Evolutionary conservation across 75 land plant genomes (phyloP).

Genomic region (Cunninghamia lanceolata): DNA sequence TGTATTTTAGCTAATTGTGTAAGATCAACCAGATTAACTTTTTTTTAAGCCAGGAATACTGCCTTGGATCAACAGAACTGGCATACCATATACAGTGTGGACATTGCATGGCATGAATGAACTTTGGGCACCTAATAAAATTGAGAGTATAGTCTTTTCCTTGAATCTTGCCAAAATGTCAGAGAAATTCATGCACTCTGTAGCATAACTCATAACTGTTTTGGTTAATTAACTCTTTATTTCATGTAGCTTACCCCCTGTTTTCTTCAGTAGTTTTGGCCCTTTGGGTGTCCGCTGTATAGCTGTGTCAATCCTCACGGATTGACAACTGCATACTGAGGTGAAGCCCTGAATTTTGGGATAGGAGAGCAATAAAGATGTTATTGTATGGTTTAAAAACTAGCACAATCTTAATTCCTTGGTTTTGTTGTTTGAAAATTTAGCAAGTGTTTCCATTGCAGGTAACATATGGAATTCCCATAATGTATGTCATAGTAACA

Average conservation of each 20-base stretch:
- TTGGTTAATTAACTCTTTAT: not conserved
- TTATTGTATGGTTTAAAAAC: not conserved
- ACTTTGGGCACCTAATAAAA: not conserved
- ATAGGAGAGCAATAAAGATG: not conserved
- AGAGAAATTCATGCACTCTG: not conserved
- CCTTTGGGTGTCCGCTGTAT: not conserved
- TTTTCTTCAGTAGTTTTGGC: constrained; percentile 4
- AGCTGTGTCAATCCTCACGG: not conserved
- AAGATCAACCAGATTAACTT: not conserved
- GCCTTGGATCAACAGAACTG: not conserved
- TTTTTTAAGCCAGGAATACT: not conserved
- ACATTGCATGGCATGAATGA: not conserved
- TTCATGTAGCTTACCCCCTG: not conserved
- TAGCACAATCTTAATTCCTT: not conserved
- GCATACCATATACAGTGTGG: not conserved
- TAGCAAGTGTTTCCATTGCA: not conserved
- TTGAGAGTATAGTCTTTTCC: not conserved
- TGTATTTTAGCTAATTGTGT: not conserved
- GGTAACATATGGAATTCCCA: not conserved
- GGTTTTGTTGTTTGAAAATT: not conserved
- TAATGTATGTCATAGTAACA: no score
- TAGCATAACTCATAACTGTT: not conserved
- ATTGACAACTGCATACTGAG: not conserved
- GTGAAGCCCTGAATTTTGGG: not conserved
- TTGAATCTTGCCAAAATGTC: not conserved